Evolutionary conservation across 306 rosid genomes (phyloP).

Genomic region (Lotus japonicus): DNA sequence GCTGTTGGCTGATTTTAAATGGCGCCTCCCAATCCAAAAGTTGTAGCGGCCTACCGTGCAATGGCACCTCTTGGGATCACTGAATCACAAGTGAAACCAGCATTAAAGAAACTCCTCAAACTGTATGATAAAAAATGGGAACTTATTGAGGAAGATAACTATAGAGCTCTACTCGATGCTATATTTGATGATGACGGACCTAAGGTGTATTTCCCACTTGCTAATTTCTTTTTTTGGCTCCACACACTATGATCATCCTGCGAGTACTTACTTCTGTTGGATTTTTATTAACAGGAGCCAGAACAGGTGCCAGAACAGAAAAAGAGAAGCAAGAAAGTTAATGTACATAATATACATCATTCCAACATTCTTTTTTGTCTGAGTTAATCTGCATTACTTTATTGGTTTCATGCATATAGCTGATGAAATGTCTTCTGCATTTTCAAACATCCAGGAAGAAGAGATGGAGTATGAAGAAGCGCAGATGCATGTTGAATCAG

Average conservation of each 20-base stretch:
- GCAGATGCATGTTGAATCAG: constrained; percentile 27
- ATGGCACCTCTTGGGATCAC: constrained; percentile 61
- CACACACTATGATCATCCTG: background rate
- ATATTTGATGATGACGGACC: constrained; percentile 69
- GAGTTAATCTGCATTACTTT: constrained; percentile 4
- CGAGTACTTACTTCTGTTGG: constrained; percentile 2
- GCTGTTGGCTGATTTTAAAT: constrained; percentile 32
- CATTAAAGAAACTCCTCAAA: constrained; percentile 58
- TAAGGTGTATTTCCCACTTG: constrained; percentile 33
- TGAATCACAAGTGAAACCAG: constrained; percentile 65
- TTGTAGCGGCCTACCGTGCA: constrained; percentile 52
- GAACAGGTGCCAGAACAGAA: constrained; percentile 42
- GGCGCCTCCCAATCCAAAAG: constrained; percentile 61
- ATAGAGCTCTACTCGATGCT: constrained; percentile 82
- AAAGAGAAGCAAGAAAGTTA: constrained; percentile 23
- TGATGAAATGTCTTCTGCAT: constrained; percentile 16
- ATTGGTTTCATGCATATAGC: background rate
- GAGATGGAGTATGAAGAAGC: constrained; percentile 49
- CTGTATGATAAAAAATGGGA: constrained; percentile 86
- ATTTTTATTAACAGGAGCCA: constrained; percentile 38
- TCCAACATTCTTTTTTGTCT: constrained; percentile 1
- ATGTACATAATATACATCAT: constrained; percentile 28
- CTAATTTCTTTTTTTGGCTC: background rate
- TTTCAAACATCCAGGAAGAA: constrained; percentile 36
- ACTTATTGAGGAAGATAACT: constrained; percentile 79